Conservation (phyloP, 768 basidiomycete species). For the Dacryopinax spathularia region DNA sequence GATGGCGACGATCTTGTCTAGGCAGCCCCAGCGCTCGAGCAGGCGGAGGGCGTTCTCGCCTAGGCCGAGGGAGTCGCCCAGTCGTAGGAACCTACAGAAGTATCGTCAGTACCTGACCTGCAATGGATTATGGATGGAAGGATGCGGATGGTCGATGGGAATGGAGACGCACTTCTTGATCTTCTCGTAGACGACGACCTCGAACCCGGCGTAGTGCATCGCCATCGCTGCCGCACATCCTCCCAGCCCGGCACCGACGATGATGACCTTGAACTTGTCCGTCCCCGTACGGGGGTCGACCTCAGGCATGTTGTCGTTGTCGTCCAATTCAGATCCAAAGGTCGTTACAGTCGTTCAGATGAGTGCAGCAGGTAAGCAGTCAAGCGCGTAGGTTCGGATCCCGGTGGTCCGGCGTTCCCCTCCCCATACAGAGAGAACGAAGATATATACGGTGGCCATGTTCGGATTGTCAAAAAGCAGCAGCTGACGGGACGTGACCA, state of each 20-base stretch:
- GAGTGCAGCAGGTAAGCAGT: no score
- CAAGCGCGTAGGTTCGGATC: no score
- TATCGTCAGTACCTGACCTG: not conserved
- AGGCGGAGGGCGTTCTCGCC: conserved; percentile 12
- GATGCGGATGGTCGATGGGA: no score
- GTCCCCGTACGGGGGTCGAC: not conserved
- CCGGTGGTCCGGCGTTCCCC: not conserved
- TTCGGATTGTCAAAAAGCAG: not conserved
- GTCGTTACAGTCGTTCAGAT: not conserved
- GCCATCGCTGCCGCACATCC: conserved; percentile 7
- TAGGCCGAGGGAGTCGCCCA: conserved; percentile 6
- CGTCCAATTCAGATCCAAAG: not conserved
- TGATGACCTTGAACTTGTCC: conserved; percentile 4
- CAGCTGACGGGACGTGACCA: not conserved
- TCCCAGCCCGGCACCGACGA: not conserved
- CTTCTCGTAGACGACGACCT: conserved; percentile 11
- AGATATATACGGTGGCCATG: not conserved
- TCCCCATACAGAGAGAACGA: not conserved
- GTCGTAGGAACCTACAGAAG: not conserved
- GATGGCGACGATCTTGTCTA: conserved; percentile 7
- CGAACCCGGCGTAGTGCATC: conserved; percentile 8
- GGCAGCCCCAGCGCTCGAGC: conserved; percentile 8
- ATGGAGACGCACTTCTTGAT: conserved; percentile 3
- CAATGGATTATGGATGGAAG: no score
- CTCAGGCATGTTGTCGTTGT: not conserved